Evolutionary conservation across 768 basidiomycete species (phyloP).

Genomic region (Amanita thiersii): DNA sequence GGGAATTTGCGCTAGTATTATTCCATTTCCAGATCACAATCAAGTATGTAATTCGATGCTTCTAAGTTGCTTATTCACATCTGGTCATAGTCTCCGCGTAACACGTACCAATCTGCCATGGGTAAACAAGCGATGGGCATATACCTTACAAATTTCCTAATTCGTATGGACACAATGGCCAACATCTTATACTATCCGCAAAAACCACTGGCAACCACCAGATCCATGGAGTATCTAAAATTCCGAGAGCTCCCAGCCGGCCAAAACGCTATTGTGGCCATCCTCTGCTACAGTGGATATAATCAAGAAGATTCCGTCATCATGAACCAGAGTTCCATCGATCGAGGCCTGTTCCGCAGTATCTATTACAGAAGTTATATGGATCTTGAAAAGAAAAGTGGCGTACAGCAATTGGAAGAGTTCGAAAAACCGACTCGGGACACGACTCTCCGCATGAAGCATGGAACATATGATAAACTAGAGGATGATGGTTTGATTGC

Average conservation of each 20-base stretch:
- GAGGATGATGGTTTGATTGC: constrained; percentile 96
- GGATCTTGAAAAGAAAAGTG: constrained; percentile 97
- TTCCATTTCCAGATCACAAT: constrained; percentile 99
- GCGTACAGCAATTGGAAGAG: constrained; percentile 85
- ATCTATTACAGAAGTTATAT: constrained; percentile 98
- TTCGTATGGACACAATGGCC: constrained; percentile 99
- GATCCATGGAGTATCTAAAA: constrained; percentile 98
- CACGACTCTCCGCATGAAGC: constrained; percentile 92
- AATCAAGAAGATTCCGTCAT: constrained; percentile 99
- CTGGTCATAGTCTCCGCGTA: constrained; percentile 82
- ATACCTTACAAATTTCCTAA: constrained; percentile 95
- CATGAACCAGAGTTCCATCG: constrained; percentile 99
- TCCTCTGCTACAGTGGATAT: constrained; percentile 97
- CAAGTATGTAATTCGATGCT: constrained; percentile 49
- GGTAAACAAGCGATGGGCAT: constrained; percentile 99
- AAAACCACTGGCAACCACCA: constrained; percentile 96
- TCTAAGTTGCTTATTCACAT: neutral
- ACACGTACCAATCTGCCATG: constrained; percentile 99
- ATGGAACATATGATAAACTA: constrained; percentile 96
- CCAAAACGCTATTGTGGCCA: constrained; percentile 98
- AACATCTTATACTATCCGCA: constrained; percentile 99
- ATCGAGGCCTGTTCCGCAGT: constrained; percentile 96
- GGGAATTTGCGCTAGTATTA: constrained; percentile 97
- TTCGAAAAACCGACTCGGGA: constrained; percentile 96
- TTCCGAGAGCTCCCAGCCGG: constrained; percentile 98